phyloP scores from a whole-genome alignment of 2,329 filamentous ascomycete genomes.

The Phialophora tarda region DNA sequence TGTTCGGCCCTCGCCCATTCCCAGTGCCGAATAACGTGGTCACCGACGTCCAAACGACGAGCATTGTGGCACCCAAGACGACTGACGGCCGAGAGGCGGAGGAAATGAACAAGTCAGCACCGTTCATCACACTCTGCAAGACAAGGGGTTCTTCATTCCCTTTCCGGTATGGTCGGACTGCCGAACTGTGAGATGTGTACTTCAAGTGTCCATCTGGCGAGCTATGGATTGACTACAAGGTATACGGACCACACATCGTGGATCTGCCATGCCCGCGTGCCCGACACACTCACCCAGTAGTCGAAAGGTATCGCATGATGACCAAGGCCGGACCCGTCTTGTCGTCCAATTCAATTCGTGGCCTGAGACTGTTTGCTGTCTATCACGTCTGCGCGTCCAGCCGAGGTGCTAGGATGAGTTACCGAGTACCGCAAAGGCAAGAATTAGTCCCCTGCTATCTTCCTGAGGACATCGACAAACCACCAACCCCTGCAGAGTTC shows the following conservation, averaged over 20 bases:
- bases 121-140: neutral
- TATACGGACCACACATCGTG: neutral
- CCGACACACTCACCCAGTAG: neutral
- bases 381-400: neutral
- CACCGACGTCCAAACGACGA: neutral
- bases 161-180: neutral
- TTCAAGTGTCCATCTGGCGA: neutral
- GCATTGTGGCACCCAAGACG: neutral
- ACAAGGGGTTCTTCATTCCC: conserved; percentile 2
- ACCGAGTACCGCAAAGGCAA: neutral
- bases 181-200: neutral
- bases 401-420: neutral
- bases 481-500: neutral
- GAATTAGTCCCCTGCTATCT: neutral
- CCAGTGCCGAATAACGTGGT: neutral
- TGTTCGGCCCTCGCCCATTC: neutral
- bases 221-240: neutral
- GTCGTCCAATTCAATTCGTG: neutral
- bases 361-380: neutral
- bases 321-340: neutral
- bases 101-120: neutral
- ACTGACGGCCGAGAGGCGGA: neutral
- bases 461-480: neutral
- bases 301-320: neutral
- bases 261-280: neutral